Evolutionary conservation across 129 eudicot species (phyloP).

Genomic region (Dittrichia graveolens): DNA sequence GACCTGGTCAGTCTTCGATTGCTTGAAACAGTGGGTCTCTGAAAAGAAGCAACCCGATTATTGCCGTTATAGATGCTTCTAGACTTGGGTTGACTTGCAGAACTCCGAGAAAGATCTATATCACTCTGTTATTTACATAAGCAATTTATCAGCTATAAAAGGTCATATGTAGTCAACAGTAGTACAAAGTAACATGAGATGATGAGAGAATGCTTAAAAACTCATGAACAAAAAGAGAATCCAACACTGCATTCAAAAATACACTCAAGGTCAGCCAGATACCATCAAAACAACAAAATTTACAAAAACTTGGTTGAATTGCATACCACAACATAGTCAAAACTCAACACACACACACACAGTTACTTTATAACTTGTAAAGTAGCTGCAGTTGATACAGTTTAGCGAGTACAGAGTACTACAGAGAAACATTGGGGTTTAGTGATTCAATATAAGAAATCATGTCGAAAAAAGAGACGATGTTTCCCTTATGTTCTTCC

Average conservation of each 20-base stretch:
- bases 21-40: slow-evolving; percentile 50
- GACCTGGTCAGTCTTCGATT: slow-evolving; percentile 63
- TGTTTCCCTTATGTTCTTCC: background rate
- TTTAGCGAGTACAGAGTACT: slow-evolving; percentile 5
- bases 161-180: too few species aligned
- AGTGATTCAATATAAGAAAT: background rate
- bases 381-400: slow-evolving; percentile 6
- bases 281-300: too few species aligned
- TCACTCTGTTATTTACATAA: slow-evolving; percentile 57
- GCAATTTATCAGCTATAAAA: slow-evolving; percentile 2
- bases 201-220: background rate
- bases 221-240: slow-evolving; percentile 10
- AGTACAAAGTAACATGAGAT: background rate
- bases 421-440: background rate
- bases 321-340: background rate
- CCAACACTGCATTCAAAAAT: background rate
- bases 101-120: slow-evolving; percentile 46
- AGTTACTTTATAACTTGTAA: background rate
- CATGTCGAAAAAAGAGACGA: background rate
- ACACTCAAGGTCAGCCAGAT: too few species aligned
- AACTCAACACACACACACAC: background rate
- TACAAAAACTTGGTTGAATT: background rate
- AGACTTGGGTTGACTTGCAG: slow-evolving; percentile 35
- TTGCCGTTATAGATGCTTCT: slow-evolving; percentile 42
- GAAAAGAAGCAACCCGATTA: slow-evolving; percentile 38